Conservation (phyloP, 768 basidiomycete genomes). For the Termitomyces eurrhizus region DNA sequence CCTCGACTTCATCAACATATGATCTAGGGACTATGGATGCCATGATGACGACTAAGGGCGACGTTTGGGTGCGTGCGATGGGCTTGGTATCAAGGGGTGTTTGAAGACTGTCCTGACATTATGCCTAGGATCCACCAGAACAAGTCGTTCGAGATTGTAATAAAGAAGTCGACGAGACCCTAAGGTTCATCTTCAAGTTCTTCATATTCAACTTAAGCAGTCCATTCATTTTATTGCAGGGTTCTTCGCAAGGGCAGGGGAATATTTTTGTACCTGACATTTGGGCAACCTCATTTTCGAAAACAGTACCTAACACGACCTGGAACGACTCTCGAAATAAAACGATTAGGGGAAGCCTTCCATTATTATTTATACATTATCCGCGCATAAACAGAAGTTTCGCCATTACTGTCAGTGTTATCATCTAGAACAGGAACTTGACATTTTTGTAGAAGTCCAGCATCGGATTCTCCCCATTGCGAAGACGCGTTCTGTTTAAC, state of each 20-base stretch:
- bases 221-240: constrained; percentile 28
- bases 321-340: constrained; percentile 59
- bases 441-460: constrained; percentile 91
- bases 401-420: background rate
- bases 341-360: constrained; percentile 72
- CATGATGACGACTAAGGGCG: constrained; percentile 80
- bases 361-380: constrained; percentile 77
- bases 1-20: background rate
- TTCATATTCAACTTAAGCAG: background rate
- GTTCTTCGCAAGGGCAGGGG: constrained; percentile 59
- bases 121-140: constrained; percentile 65
- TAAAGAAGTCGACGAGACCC: constrained; percentile 71
- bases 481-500: constrained; percentile 60
- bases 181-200: constrained; percentile 43
- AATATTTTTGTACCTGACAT: constrained; percentile 75
- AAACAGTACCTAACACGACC: constrained; percentile 56
- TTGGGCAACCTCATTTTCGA: constrained; percentile 89
- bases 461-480: constrained; percentile 86
- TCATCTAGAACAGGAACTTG: constrained; percentile 75
- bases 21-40: constrained; percentile 75
- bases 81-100: background rate
- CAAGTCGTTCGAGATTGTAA: constrained; percentile 68
- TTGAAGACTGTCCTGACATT: background rate
- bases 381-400: constrained; percentile 30
- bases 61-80: constrained; percentile 63